Evolutionary conservation across 306 rosid genomes (phyloP).

Genomic region (Spatholobus suberectus): DNA sequence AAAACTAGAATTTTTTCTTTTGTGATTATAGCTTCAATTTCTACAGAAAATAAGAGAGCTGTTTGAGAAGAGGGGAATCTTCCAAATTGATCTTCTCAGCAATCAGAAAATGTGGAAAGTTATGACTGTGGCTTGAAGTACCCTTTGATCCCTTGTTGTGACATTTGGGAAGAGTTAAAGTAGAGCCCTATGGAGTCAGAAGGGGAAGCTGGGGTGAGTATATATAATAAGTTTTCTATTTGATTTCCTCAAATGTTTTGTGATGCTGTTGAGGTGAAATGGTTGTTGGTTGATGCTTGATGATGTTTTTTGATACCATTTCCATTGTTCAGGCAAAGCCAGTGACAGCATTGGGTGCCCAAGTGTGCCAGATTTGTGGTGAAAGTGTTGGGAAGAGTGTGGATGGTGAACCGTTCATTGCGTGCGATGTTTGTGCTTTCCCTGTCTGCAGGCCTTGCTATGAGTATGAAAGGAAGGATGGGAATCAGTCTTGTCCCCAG

Average conservation of each 20-base stretch:
- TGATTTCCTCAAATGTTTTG: slow-evolving; percentile 25
- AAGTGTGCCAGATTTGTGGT: slow-evolving; percentile 88
- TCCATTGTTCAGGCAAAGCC: slow-evolving; percentile 61
- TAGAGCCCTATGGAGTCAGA: slow-evolving; percentile 70
- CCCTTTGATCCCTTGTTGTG: slow-evolving; percentile 42
- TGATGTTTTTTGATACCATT: neutral
- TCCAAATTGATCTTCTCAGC: slow-evolving; percentile 24
- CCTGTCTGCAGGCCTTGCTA: slow-evolving; percentile 97
- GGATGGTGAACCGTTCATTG: slow-evolving; percentile 77
- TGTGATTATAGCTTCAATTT: slow-evolving; percentile 39
- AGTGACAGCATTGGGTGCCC: slow-evolving; percentile 57
- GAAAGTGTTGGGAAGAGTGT: slow-evolving; percentile 84
- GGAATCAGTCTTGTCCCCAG: slow-evolving; percentile 91
- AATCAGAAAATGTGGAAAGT: slow-evolving; percentile 14
- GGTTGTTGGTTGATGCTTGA: slow-evolving; percentile 15
- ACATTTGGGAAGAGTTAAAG: slow-evolving; percentile 40
- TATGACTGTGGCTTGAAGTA: slow-evolving; percentile 47
- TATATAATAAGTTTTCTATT: slow-evolving; percentile 5
- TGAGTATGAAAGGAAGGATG: slow-evolving; percentile 98
- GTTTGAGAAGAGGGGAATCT: slow-evolving; percentile 25
- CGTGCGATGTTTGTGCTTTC: slow-evolving; percentile 80
- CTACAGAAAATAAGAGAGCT: slow-evolving; percentile 8
- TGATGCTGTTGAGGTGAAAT: slow-evolving; percentile 17
- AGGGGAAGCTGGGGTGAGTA: slow-evolving; percentile 79
- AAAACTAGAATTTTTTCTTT: neutral